These are phyloP conservation scores for Diplodia intermedia DNA, from an alignment of 2,329 filamentous ascomycete genomes.

Conservation along the genomic window DNA sequence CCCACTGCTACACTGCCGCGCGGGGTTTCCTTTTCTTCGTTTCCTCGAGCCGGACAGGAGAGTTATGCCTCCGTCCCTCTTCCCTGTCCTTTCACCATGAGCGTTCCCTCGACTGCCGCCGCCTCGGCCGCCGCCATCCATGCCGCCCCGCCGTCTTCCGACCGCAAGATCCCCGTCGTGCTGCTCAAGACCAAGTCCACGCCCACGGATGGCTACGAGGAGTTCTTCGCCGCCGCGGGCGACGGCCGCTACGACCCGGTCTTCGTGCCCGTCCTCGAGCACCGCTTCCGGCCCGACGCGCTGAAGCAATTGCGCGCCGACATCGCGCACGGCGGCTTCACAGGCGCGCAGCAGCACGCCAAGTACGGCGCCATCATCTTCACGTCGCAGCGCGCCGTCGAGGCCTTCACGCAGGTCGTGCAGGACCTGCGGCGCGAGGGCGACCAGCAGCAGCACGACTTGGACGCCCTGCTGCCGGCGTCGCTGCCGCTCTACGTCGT, in stretches of 20 bases:
- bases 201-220: slow-evolving; percentile 74
- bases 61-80: slow-evolving; percentile 10
- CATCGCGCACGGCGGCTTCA: slow-evolving; percentile 56
- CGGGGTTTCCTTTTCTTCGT: background rate
- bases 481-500: slow-evolving; percentile 76
- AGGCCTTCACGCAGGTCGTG: slow-evolving; percentile 73
- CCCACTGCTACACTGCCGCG: background rate
- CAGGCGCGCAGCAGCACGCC: slow-evolving; percentile 38
- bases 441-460: slow-evolving; percentile 13
- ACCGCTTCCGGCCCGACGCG: slow-evolving; percentile 68
- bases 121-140: slow-evolving; percentile 9
- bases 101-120: slow-evolving; percentile 18
- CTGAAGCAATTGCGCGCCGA: slow-evolving; percentile 61
- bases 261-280: slow-evolving; percentile 80
- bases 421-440: slow-evolving; percentile 57
- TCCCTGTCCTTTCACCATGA: slow-evolving; percentile 25
- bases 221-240: slow-evolving; percentile 63
- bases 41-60: background rate
- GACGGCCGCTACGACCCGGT: slow-evolving; percentile 63
- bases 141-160: background rate
- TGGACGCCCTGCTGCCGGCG: slow-evolving; percentile 50
- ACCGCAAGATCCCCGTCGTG: slow-evolving; percentile 62
- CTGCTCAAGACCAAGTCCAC: slow-evolving; percentile 79
- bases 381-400: slow-evolving; percentile 82
- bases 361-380: slow-evolving; percentile 81